Base-by-base conservation (phyloP, 192 early-diverging fungal species). In the Backusella parvicylindrica region DNA sequence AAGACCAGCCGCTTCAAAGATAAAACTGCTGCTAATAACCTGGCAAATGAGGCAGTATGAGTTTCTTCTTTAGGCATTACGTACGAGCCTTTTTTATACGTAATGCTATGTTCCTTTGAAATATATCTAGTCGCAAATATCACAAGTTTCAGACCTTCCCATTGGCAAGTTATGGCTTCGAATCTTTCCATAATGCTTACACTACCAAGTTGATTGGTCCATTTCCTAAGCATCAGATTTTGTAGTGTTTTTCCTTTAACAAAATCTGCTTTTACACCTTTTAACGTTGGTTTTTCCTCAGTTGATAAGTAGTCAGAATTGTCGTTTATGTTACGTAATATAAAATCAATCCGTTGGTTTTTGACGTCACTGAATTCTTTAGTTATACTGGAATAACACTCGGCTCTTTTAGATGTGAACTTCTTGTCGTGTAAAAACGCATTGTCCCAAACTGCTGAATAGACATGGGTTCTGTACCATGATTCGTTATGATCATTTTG, bases 161-260 rank as follows among this genome's bases (percentile, higher is more conserved):
- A 68, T 36, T 68, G 66, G 26, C 36, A 68, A 1, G 66, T 68
- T 13, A 68, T 68, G 21, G 13, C 66, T 40, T 68, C 66, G 38
- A 38, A 16, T 23, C 35, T 33, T 21, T 68, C 38, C 37, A 26
- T 26, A 36, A 36, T 21, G 13, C 38, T 21, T 18, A 40, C 66
- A 68, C 36, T 40, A 38, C 18, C 1, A 38, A 68, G 33, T 1
- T 21, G 37, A 3, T 9, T 16, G 16, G 35, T 18, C 36, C 66
- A 68, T 40, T 40, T 36, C 0, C n/a, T 40, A 23, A 68, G 13
- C 66, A 40, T 68, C 3, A 16, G 35, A 4, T 68, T 36, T 16
- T 68, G 66, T 40, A 40, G 38, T 6, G n/a, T 36, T 37, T 36
- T 68, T 4, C 16, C 23, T 38, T 68, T 36, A 9, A 2, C 13